phyloP scores from a whole-genome alignment of 1,284 basidiomycete species.

The Ceratobasidium sp. region DNA sequence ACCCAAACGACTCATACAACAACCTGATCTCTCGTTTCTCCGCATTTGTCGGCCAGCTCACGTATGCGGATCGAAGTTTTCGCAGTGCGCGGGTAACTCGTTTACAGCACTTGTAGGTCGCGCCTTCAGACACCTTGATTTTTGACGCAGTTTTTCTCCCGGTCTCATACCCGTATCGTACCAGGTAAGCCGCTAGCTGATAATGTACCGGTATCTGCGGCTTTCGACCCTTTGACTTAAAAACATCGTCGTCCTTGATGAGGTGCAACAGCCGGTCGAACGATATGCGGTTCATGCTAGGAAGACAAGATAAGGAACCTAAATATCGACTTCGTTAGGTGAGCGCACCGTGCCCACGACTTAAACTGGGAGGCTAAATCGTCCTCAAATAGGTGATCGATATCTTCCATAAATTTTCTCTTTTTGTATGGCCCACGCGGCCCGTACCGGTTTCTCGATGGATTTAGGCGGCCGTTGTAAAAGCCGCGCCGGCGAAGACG shows the following conservation, averaged over 20 bases:
- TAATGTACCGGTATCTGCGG: not conserved
- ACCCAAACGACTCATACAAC: not conserved
- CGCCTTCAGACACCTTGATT: not conserved
- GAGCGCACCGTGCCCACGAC: slow-evolving; percentile 8
- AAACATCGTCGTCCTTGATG: not conserved
- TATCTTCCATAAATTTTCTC: not conserved
- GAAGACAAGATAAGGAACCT: too few relatives aligned
- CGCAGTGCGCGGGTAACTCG: not conserved
- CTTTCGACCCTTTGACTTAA: not conserved
- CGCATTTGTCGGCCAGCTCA: not conserved
- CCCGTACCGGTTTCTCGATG: not conserved
- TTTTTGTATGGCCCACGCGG: slow-evolving; percentile 12
- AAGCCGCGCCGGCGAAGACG: too few relatives aligned
- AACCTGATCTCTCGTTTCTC: not conserved
- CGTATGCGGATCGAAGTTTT: not conserved
- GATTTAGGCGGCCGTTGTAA: not conserved
- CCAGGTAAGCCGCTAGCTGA: not conserved
- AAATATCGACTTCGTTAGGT: too few relatives aligned
- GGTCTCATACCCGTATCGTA: not conserved
- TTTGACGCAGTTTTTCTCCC: not conserved
- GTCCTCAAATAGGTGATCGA: not conserved
- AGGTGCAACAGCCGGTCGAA: not conserved
- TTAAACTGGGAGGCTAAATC: not conserved
- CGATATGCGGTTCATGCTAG: not conserved
- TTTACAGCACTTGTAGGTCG: not conserved